Conservation (phyloP, 495 filamentous ascomycete genomes). For the Aspergillus steynii region DNA sequence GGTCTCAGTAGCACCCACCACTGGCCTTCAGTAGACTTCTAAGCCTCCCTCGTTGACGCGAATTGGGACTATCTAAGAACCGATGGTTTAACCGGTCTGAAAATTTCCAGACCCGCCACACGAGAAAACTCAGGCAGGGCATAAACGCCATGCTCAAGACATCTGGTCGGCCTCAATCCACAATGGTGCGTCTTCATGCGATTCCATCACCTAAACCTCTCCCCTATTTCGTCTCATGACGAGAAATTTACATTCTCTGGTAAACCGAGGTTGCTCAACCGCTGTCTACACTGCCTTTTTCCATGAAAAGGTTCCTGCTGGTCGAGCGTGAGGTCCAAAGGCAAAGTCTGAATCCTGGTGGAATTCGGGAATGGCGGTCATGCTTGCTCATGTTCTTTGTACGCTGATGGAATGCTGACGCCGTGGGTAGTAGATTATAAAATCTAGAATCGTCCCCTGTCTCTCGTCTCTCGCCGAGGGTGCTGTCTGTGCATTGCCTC, state of each 20-base stretch:
- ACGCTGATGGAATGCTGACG: constrained; percentile 4
- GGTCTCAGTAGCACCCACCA: not conserved
- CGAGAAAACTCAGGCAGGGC: too few species aligned
- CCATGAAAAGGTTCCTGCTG: constrained; percentile 41
- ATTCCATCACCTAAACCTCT: not conserved
- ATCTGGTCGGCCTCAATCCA: not conserved
- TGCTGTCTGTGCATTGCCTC: too few species aligned
- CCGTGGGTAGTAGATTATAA: not conserved
- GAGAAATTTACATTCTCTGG: constrained; percentile 69
- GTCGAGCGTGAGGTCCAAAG: constrained; percentile 70
- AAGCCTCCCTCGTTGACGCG: not conserved
- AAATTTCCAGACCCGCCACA: not conserved
- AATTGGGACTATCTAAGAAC: not conserved
- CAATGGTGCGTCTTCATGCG: constrained; percentile 13
- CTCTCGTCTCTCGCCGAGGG: too few species aligned
- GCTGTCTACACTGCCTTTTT: constrained; percentile 45
- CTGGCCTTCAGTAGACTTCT: not conserved
- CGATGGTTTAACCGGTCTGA: not conserved
- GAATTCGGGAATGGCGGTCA: not conserved
- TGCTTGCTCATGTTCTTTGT: not conserved
- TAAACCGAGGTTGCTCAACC: constrained; percentile 74
- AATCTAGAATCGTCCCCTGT: too few species aligned
- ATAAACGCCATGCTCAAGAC: too few species aligned
- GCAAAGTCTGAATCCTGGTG: constrained; percentile 65
- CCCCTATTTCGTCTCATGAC: constrained; percentile 43